Evolutionary conservation across 352 stramenopile species (phyloP).

Genomic region (Globisporangium paroecandrum): DNA sequence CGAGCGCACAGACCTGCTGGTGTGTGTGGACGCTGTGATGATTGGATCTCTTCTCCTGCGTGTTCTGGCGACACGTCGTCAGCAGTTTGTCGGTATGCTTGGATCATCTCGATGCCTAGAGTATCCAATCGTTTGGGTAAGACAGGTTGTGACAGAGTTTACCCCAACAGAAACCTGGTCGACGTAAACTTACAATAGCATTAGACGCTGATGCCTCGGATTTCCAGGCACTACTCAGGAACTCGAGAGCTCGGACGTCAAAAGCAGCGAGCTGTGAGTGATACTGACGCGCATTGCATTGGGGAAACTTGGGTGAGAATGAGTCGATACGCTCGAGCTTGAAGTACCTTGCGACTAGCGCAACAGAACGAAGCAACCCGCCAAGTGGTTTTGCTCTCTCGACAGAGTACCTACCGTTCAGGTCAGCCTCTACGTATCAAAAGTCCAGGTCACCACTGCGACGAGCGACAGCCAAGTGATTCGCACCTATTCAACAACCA

Average conservation of each 20-base stretch:
- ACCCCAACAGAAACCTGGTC: background rate
- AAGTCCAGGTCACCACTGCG: background rate
- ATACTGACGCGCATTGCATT: background rate
- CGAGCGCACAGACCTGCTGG: no score
- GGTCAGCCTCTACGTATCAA: background rate
- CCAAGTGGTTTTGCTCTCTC: background rate
- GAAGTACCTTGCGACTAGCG: background rate
- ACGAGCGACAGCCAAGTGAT: background rate
- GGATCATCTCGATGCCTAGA: background rate
- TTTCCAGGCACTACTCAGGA: background rate
- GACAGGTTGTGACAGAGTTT: background rate
- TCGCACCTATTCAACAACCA: background rate
- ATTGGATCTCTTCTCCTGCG: background rate
- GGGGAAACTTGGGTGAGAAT: background rate
- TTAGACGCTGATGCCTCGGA: background rate
- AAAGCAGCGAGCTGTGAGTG: background rate
- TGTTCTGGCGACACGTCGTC: background rate
- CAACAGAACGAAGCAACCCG: background rate
- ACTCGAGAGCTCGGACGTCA: background rate
- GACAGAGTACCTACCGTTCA: background rate
- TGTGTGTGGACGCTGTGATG: background rate
- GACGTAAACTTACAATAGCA: background rate
- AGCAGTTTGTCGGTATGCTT: background rate
- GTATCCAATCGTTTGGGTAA: background rate
- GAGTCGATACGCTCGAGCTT: background rate